Conservation (phyloP, 768 basidiomycete genomes). For the Strobilomyces echinocephalus region DNA sequence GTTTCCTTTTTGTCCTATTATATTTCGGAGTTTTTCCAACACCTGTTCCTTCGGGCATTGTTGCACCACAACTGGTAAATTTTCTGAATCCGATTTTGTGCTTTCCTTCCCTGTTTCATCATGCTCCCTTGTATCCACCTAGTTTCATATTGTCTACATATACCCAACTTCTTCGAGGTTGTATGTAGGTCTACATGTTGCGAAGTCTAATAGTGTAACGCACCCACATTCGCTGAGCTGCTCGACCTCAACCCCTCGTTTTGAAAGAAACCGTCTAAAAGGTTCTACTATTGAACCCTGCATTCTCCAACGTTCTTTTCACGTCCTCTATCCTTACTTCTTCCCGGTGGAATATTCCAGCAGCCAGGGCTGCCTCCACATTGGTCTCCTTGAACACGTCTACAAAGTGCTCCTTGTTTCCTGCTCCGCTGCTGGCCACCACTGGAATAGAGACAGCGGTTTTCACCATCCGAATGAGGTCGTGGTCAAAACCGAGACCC, state of each 20-base stretch:
- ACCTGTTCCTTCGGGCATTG: neutral
- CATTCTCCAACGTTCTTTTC: slow-evolving; percentile 51
- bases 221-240: slow-evolving; percentile 10
- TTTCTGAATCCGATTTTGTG: slow-evolving; percentile 8
- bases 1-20: slow-evolving; percentile 3
- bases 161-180: slow-evolving; percentile 28
- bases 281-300: slow-evolving; percentile 47
- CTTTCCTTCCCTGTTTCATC: slow-evolving; percentile 1
- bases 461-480: slow-evolving; percentile 74
- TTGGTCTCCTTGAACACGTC: slow-evolving; percentile 75
- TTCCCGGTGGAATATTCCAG: slow-evolving; percentile 92
- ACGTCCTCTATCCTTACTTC: slow-evolving; percentile 83
- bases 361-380: slow-evolving; percentile 90
- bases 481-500: slow-evolving; percentile 86
- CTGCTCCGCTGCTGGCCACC: slow-evolving; percentile 93
- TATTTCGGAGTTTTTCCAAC: slow-evolving; percentile 4
- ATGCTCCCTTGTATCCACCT: slow-evolving; percentile 32
- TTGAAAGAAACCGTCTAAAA: slow-evolving; percentile 4
- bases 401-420: slow-evolving; percentile 75
- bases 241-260: neutral
- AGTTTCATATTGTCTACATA: slow-evolving; percentile 31
- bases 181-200: slow-evolving; percentile 32
- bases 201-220: slow-evolving; percentile 29
- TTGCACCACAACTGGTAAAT: slow-evolving; percentile 1
- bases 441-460: slow-evolving; percentile 81